Base-by-base conservation (phyloP, 2,329 filamentous ascomycete species). In the Colletotrichum sp. region DNA sequence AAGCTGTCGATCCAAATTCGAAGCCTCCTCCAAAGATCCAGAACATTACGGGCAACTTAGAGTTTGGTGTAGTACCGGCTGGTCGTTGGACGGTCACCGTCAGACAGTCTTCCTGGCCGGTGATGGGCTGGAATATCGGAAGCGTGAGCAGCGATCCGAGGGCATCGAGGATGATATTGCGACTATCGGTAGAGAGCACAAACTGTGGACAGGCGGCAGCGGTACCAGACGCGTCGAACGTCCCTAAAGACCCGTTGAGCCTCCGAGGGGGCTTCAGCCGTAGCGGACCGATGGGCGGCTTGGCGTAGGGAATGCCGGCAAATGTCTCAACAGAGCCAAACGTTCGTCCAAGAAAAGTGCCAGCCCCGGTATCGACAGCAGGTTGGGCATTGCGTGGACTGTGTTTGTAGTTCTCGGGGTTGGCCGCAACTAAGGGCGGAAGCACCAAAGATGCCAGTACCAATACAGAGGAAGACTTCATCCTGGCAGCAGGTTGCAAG, bases 1-100 rank as follows among this genome's bases (percentile, higher is more conserved):
- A 89, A 72, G 81, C 83, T 72, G 83, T 88, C 74, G 83, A 89
- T 28, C 89, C 90, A 7, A 91, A 83, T 81, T 92, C 87, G 73
- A 93, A 93, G 9, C 90, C 93, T 49, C 93, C 93, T 0, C 93
- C 93, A 79, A 89, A 94, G 70, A 95, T 94, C 92, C 92, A 95
- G 78, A 93, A 92, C 3, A 94, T 82, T 1, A 95, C 93, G 0
- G 93, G 93, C 1, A 95, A 84, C 60, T 92, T 92, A 21, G 89
- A 88, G 4, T 85, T 85, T 0, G 89, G 81, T 28, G 85, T 88
- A 1, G 89, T 91, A 7, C 91, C 91, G 0, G 86, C 83, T 0
- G 93, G 93, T 12, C 92, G 87, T 59, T 91, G 87, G 6, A 94
- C 88, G 69, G 88, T 89, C 74, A 95, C 82, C 3, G 88, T 92